Evolutionary conservation across 306 rosid genomes (phyloP), one percentile per base, ranked within the genome.

Genomic region (Cicer cuneatum): DNA sequence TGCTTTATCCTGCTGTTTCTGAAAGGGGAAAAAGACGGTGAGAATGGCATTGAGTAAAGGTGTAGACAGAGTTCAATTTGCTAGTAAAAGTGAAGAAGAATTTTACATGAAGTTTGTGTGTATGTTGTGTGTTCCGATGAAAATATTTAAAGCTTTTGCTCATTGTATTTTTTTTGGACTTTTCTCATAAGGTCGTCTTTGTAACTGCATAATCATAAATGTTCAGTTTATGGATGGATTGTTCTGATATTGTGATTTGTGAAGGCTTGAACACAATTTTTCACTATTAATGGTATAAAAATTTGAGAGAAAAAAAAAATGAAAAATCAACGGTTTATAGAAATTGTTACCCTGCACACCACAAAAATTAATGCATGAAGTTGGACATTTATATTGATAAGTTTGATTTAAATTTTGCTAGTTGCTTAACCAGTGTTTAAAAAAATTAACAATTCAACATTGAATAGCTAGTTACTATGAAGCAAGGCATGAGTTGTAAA

Each of bases 381-480:
- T 58, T 45, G 46, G 60, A 58, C 16, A 12, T 37, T 37, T 61
- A 35, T 60, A 16, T 13, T 7, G 2, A 2, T 2, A 40, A 43
- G 13, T 68, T 77, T 29, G 41, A 24, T 58, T 47, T 54, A 18
- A 37, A 68, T 47, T 13, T 37, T 58, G 33, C 11, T 77, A 69
- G 54, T 59, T 47, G 37, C 70, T 35, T 40, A 46, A 19, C 10
- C 11, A 7, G 49, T 67, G 51, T 12, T 18, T 15, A 8, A 45
- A 67, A 76, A 24, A 3, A 33, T 43, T 15, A 46, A 40, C 19
- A 76, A 56, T 3, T 46, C 69, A 18, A 38, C 69, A 47, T 58
- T 8, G 53, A 67, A 68, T 57, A 42, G 14, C 69, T 40, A 39
- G 68, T 76, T 29, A 56, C 49, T 56, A 33, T 35, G 39, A 41